Evolutionary conservation across 345 rosid genomes (phyloP), one percentile per base, ranked within the genome.

Genomic region (thale cress (Arabidopsis thaliana)): DNA sequence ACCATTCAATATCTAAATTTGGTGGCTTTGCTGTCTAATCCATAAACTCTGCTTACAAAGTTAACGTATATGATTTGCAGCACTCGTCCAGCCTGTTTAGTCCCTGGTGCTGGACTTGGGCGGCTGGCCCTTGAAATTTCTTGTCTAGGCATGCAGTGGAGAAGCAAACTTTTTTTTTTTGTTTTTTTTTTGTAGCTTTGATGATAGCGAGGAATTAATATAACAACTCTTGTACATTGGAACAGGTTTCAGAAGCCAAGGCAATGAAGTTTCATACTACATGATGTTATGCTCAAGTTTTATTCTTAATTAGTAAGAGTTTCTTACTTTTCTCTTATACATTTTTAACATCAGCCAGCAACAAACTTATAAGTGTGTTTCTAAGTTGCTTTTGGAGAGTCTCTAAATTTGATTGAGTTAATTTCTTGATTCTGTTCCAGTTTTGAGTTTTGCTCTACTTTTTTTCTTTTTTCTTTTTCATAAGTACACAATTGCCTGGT

Each of bases 91-190:
- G 78, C 94, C 33, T 92, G 99, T 86, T 83, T 95, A 78, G 97
- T 95, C 69, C 99, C 99, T 73, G 98, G 99, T 69, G 99, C 99
- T 78, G 99, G 99, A 75, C 99, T 95, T 59, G 98, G 98, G 69
- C 86, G 98, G 40, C 84, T 95, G 62, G 99, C 98, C 70, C 87
- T 95, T 79, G 99, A 95, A 82, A 92, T 95, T 80, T 95, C 99
- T 58, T 81, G 93, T 76, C 85, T 85, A 69, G 99, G 97, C 90
- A 85, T 66, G 89, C 37, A 34, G 52, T 64, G 53, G 50, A 46
- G 79, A 52, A 37, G 52, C 8, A 42, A 33, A 3, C 32, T 4
- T 28, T 2, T 28, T 28, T 28, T 28, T 28, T 42, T 20, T 16
- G 0, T 16, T 16, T 16, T 16, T 50, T 24, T 34, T 2, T n/a